Evolutionary conservation across 2,329 filamentous ascomycete genomes (phyloP).

Genomic region (Colletotrichum abscissum): DNA sequence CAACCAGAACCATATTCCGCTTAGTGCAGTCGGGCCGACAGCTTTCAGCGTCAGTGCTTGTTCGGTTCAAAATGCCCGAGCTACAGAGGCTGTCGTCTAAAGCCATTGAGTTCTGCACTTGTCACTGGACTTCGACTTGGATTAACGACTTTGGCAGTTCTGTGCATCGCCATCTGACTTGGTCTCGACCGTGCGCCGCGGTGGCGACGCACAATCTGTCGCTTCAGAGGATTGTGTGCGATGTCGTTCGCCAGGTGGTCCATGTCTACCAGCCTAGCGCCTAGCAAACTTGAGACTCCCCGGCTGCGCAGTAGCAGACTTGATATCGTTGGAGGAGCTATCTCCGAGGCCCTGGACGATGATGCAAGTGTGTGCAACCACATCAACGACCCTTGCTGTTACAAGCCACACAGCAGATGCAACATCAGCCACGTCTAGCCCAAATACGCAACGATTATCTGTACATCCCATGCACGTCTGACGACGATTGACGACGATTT

Average conservation of each 20-base stretch:
- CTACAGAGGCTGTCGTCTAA: neutral
- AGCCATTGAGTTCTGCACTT: neutral
- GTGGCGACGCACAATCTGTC: slow-evolving; percentile 5
- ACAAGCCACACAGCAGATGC: slow-evolving; percentile 9
- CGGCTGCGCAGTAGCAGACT: too few species aligned
- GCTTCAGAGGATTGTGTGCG: neutral
- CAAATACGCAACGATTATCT: slow-evolving; percentile 4
- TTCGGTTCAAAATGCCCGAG: neutral
- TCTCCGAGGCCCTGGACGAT: too few species aligned
- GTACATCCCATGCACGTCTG: slow-evolving; percentile 21
- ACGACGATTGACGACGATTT: slow-evolving; percentile 12
- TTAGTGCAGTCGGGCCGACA: neutral
- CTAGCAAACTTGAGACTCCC: too few species aligned
- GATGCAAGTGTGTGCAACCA: neutral
- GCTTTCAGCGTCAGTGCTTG: neutral
- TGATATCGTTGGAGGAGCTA: too few species aligned
- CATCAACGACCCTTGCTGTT: neutral
- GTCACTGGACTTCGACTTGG: neutral
- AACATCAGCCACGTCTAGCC: slow-evolving; percentile 18
- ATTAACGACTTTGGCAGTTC: neutral
- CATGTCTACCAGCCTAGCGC: neutral
- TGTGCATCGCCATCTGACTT: neutral
- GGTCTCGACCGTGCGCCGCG: neutral
- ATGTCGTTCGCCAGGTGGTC: neutral
- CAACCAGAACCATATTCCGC: slow-evolving; percentile 14